These are phyloP conservation scores for Picea sitchensis DNA, from an alignment of 75 land plant genomes.

Conservation along the genomic window DNA sequence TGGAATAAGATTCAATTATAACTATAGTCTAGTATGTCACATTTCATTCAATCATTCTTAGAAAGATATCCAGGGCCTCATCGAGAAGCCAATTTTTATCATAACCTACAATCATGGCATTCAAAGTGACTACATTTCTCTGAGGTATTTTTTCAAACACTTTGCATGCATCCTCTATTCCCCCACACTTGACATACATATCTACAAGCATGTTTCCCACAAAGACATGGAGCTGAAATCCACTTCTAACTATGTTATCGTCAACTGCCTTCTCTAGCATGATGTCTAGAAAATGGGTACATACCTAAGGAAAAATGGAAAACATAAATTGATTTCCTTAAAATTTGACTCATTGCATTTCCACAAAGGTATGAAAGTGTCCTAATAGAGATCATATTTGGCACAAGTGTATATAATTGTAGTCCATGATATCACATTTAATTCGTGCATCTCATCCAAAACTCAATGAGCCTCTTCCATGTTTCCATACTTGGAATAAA, in stretches of 20 bases:
- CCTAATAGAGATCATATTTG: constrained; percentile 18
- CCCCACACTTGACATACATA: too few species aligned
- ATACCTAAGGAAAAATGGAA: too few species aligned
- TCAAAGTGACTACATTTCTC: constrained; percentile 20
- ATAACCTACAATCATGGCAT: constrained; percentile 26
- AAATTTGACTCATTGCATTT: constrained; percentile 25
- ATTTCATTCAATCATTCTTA: too few species aligned
- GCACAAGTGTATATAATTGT: constrained; percentile 20
- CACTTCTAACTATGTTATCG: neutral
- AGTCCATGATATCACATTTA: constrained; percentile 26
- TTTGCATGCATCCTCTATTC: too few species aligned
- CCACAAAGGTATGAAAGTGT: constrained; percentile 38
- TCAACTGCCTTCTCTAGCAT: too few species aligned
- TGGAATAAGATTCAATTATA: constrained; percentile 19
- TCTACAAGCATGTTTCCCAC: neutral
- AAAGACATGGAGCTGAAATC: constrained; percentile 18
- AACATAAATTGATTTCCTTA: neutral
- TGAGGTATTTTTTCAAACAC: too few species aligned
- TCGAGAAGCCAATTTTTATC: neutral
- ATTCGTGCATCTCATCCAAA: constrained; percentile 25
- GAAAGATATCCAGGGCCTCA: too few species aligned
- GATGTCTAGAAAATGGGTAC: too few species aligned
- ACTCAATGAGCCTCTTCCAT: too few species aligned
- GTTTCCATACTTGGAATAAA: too few species aligned
- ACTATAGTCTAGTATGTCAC: constrained; percentile 18